Evolutionary conservation across 345 rosid species (phyloP).

Genomic region (Murraya paniculata): DNA sequence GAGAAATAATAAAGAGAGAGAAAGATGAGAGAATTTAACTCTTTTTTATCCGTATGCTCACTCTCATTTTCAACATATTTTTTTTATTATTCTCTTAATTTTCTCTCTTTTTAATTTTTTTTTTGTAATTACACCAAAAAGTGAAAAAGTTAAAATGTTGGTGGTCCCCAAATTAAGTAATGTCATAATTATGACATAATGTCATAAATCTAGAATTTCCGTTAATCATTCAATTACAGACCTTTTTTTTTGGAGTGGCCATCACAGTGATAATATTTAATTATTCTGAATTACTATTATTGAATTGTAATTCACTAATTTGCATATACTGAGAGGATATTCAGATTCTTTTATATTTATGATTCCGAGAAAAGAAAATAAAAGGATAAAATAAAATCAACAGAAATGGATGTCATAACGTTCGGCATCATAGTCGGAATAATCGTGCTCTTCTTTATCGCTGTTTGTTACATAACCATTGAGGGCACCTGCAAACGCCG

Average conservation of each 20-base stretch:
- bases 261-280: too few species aligned
- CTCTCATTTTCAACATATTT: too few species aligned
- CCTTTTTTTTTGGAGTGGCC: too few species aligned
- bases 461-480: constrained; percentile 65
- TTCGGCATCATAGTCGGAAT: constrained; percentile 78
- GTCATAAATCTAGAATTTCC: background rate
- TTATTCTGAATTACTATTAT: too few species aligned
- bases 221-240: background rate
- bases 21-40: too few species aligned
- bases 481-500: constrained; percentile 66
- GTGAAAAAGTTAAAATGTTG: background rate
- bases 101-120: too few species aligned
- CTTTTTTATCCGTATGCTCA: too few species aligned
- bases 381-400: background rate
- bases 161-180: background rate
- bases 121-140: too few species aligned
- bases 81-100: too few species aligned
- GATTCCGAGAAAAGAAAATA: background rate
- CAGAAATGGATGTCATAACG: constrained; percentile 55
- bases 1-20: too few species aligned
- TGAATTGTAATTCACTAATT: background rate
- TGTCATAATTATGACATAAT: background rate
- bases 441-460: constrained; percentile 57
- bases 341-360: background rate
- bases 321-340: background rate